Evolutionary conservation across 768 basidiomycete species (phyloP).

Genomic region (Boletus insuetus): DNA sequence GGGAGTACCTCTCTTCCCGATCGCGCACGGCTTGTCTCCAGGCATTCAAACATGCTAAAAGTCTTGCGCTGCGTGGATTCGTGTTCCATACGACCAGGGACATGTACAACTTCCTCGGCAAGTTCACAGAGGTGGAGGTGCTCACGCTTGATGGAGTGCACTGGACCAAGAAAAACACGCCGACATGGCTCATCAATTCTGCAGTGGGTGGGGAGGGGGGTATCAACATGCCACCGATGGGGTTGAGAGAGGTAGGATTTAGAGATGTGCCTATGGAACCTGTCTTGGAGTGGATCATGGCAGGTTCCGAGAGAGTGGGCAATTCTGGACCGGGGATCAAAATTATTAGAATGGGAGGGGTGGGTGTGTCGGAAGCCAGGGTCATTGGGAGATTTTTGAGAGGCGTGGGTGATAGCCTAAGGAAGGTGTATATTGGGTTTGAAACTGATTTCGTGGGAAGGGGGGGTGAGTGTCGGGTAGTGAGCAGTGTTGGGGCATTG

Average conservation of each 20-base stretch:
- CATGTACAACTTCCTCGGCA: conserved; percentile 27
- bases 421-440: conserved; percentile 29
- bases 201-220: conserved; percentile 4
- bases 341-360: conserved; percentile 28
- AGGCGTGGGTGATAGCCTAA: conserved; percentile 18
- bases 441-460: conserved; percentile 29
- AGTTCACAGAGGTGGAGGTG: conserved; percentile 25
- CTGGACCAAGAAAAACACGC: conserved; percentile 19
- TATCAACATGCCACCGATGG: conserved; percentile 16
- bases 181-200: conserved; percentile 9
- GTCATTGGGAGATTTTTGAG: conserved; percentile 27
- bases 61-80: conserved; percentile 24
- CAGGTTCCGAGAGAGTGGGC: conserved; percentile 11
- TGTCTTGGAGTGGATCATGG: conserved; percentile 31
- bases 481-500: no score
- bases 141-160: conserved; percentile 30
- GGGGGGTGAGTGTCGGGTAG: conserved; percentile 23
- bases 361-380: conserved; percentile 25
- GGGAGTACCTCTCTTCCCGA: conserved; percentile 31
- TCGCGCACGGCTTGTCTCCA: conserved; percentile 26
- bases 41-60: conserved; percentile 20
- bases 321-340: conserved; percentile 10
- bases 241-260: conserved; percentile 27
- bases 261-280: conserved; percentile 22
- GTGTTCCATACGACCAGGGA: conserved; percentile 26